A percentile compares a stretch with the other conserved stretches of the same genome.
These are phyloP conservation scores for Kickxella alabastrina DNA, from an alignment of 192 early-diverging fungal genomes.

Conservation along the genomic window DNA sequence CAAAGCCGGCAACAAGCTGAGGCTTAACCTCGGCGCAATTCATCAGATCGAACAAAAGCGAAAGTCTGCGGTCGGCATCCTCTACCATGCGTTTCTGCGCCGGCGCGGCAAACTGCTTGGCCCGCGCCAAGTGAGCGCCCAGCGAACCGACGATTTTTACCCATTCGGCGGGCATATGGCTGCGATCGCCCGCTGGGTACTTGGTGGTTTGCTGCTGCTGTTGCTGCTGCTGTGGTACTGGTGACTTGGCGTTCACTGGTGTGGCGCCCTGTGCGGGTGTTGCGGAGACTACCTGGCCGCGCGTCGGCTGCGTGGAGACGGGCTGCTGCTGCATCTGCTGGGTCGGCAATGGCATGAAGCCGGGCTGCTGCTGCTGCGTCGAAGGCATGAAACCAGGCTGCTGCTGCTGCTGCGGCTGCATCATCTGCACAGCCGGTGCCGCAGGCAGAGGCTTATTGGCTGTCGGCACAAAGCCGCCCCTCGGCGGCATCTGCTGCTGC, in stretches of 20 bases:
- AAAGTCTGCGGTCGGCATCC: constrained; percentile 81
- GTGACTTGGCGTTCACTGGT: constrained; percentile 12
- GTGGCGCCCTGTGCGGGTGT: constrained; percentile 5
- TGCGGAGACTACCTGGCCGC: constrained; percentile 24
- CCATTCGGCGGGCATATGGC: constrained; percentile 73
- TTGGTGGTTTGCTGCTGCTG: constrained; percentile 16
- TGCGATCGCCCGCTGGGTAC: constrained; percentile 73
- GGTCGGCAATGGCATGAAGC: neutral
- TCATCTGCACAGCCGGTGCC: constrained; percentile 13
- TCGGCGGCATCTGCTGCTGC: too few relatives aligned
- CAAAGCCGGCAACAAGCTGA: constrained; percentile 53
- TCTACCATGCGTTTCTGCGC: constrained; percentile 70
- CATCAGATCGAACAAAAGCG: constrained; percentile 77
- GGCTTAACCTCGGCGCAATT: constrained; percentile 75
- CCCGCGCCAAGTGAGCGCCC: constrained; percentile 52
- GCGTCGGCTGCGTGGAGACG: constrained; percentile 16
- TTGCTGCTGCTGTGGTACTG: constrained; percentile 19
- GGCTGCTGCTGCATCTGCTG: neutral
- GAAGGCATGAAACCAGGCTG: constrained; percentile 11
- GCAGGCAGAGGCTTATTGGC: constrained; percentile 10
- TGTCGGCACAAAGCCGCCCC: constrained; percentile 9
- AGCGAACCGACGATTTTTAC: constrained; percentile 59
- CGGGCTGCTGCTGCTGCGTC: neutral
- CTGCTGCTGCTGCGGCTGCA: constrained; percentile 30
- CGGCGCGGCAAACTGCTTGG: constrained; percentile 56